Evolutionary conservation across 495 filamentous ascomycete genomes (phyloP).

Genomic region (Pyronema omphalodes): DNA sequence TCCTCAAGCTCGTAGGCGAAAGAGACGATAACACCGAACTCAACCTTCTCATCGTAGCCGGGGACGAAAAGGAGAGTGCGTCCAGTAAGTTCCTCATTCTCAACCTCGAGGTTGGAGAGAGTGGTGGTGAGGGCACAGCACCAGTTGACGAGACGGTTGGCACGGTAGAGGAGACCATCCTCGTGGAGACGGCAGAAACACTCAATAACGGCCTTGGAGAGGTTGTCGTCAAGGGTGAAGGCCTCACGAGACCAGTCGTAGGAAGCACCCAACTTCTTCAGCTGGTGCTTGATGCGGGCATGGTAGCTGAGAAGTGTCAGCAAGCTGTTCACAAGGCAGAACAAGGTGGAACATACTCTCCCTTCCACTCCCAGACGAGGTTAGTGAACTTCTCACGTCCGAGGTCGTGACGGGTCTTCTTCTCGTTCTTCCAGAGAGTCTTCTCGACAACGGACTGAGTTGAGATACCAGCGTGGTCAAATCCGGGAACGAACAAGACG

Average conservation of each 20-base stretch:
- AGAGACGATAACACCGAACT: conserved; percentile 42
- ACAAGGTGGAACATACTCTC: conserved; percentile 37
- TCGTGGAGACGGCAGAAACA: conserved; percentile 58
- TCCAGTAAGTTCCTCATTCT: conserved; percentile 45
- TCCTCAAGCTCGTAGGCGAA: conserved; percentile 53
- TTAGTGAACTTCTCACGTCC: conserved; percentile 43
- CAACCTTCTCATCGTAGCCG: conserved; percentile 19
- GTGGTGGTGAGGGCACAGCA: conserved; percentile 57
- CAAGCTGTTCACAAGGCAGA: conserved; percentile 31
- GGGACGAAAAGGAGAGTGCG: conserved; percentile 20
- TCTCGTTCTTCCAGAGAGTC: conserved; percentile 50
- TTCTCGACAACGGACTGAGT: conserved; percentile 66
- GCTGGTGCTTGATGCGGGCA: conserved; percentile 19
- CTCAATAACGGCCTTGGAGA: conserved; percentile 50
- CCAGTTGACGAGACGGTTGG: conserved; percentile 65
- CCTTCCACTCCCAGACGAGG: conserved; percentile 53
- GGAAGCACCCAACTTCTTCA: conserved; percentile 38
- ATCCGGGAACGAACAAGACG: conserved; percentile 55
- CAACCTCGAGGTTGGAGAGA: conserved; percentile 57
- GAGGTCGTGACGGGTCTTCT: conserved; percentile 53
- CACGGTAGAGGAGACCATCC: conserved; percentile 59
- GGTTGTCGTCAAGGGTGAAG: conserved; percentile 56
- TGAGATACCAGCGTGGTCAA: conserved; percentile 60
- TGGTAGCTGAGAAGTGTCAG: conserved; percentile 26
- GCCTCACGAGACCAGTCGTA: conserved; percentile 48